phyloP scores from a whole-genome alignment of 805 yeast species.

The Debaryomyces maramus region DNA sequence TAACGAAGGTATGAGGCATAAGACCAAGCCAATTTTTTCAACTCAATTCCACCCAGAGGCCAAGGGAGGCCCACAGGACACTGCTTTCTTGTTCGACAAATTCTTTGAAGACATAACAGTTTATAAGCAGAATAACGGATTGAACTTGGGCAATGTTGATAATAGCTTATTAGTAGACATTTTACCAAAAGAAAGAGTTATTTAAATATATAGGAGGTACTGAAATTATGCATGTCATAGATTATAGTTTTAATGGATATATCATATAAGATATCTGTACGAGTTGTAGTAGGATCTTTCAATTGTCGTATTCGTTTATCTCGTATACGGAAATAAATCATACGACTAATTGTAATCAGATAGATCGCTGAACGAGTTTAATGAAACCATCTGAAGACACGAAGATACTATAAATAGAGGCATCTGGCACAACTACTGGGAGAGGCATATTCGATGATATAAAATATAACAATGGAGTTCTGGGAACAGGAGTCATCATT shows the following conservation, averaged over 20 bases:
- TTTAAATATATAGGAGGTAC: conserved; percentile 21
- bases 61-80: conserved; percentile 97
- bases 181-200: conserved; percentile 64
- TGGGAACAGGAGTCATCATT: conserved; percentile 13
- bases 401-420: too few species aligned
- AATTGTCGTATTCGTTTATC: neutral
- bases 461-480: conserved; percentile 3
- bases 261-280: neutral
- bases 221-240: neutral
- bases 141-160: conserved; percentile 45
- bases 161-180: conserved; percentile 57
- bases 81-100: conserved; percentile 86
- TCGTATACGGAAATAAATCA: neutral
- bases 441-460: neutral
- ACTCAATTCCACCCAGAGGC: conserved; percentile 99
- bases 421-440: too few species aligned
- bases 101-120: conserved; percentile 69
- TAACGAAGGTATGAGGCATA: conserved; percentile 97
- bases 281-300: neutral
- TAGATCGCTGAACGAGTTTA: too few species aligned
- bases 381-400: too few species aligned
- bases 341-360: neutral
- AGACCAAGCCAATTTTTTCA: conserved; percentile 83
- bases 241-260: neutral
- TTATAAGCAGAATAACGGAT: conserved; percentile 43